These are phyloP conservation scores for Oxyria digyna DNA, from an alignment of 148 eudicot species.

Conservation along the genomic window DNA sequence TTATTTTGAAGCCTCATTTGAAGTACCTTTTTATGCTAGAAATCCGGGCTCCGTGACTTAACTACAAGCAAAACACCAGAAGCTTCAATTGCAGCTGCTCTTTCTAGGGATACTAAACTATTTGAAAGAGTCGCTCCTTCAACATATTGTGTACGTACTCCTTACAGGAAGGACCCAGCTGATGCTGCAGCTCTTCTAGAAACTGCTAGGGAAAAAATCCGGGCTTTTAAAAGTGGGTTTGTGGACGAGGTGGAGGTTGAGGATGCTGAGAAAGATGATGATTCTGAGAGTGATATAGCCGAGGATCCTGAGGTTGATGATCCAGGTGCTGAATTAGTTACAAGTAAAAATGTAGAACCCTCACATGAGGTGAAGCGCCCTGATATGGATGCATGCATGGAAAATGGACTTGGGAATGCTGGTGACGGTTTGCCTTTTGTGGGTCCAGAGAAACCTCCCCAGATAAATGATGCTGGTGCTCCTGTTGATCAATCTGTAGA, in stretches of 20 bases:
- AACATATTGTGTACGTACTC: constrained; percentile 71
- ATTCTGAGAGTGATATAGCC: constrained; percentile 73
- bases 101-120: constrained; percentile 86
- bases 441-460: constrained; percentile 21
- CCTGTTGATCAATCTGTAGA: constrained; percentile 20
- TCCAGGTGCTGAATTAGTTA: constrained; percentile 32
- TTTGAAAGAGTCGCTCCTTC: constrained; percentile 97
- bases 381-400: constrained; percentile 17
- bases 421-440: constrained; percentile 20
- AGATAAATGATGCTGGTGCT: constrained; percentile 20
- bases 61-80: constrained; percentile 96
- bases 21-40: constrained; percentile 24
- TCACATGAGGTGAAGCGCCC: constrained; percentile 18
- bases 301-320: constrained; percentile 84
- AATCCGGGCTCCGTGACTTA: constrained; percentile 86
- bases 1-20: not conserved
- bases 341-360: constrained; percentile 21
- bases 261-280: constrained; percentile 70
- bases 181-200: constrained; percentile 56
- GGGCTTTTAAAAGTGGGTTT: constrained; percentile 43
- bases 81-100: constrained; percentile 92
- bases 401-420: constrained; percentile 18
- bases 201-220: constrained; percentile 72
- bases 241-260: constrained; percentile 56
- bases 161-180: constrained; percentile 72